A percentile compares a stretch with the other conserved stretches of the same genome.
Conservation (phyloP, 305 asterid species). For the Lippia alba region DNA sequence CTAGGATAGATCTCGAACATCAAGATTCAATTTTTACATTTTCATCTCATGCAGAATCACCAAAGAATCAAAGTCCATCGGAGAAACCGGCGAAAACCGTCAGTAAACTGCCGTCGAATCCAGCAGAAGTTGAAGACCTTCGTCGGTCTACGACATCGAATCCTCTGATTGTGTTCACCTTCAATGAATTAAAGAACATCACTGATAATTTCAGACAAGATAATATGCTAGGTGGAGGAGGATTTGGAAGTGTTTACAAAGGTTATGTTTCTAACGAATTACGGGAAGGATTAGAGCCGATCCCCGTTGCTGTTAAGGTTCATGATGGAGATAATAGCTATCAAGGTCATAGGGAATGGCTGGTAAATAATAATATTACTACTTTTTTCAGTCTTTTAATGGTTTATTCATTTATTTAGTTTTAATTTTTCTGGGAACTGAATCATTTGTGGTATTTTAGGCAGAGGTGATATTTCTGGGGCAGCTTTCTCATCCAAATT, state of each 20-base stretch:
- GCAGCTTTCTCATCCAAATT: conserved; percentile 91
- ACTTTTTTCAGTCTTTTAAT: neutral
- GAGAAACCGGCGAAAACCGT: conserved; percentile 47
- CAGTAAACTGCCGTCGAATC: conserved; percentile 69
- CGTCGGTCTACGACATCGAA: conserved; percentile 66
- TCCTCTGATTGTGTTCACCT: conserved; percentile 76
- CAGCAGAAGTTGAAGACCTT: conserved; percentile 84
- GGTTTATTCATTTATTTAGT: too few species aligned
- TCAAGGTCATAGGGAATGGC: conserved; percentile 99
- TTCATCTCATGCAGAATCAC: conserved; percentile 47
- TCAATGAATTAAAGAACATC: conserved; percentile 63
- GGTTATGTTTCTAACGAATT: conserved; percentile 62
- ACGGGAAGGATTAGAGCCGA: conserved; percentile 47
- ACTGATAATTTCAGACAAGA: conserved; percentile 89
- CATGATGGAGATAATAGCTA: conserved; percentile 88
- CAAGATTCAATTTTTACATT: neutral
- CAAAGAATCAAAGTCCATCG: conserved; percentile 51
- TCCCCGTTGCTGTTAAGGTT: conserved; percentile 87
- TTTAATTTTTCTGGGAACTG: neutral
- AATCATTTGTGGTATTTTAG: conserved; percentile 40
- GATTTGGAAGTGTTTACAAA: conserved; percentile 91
- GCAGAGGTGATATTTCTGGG: conserved; percentile 92
- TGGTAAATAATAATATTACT: conserved; percentile 48
- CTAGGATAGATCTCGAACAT: neutral
- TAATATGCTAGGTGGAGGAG: conserved; percentile 93